These are phyloP conservation scores for Boletus rex-veris DNA, from an alignment of 768 basidiomycete species.

Conservation along the genomic window DNA sequence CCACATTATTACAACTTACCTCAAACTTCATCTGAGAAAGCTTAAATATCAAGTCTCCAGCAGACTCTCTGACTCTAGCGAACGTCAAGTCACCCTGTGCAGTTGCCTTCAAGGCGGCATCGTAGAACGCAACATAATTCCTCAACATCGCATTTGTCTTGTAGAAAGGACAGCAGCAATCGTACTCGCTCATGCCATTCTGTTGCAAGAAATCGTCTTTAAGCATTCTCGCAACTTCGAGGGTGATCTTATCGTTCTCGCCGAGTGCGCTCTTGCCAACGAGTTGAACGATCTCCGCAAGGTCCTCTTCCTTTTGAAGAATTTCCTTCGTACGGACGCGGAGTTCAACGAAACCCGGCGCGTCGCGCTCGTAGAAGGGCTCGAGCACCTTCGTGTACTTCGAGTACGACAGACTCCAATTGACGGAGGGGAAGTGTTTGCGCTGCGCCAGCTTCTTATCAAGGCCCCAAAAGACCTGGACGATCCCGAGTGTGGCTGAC, in stretches of 20 bases:
- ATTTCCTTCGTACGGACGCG: slow-evolving; percentile 95
- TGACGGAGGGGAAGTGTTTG: slow-evolving; percentile 99
- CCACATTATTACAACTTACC: slow-evolving; percentile 42
- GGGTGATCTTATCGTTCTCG: slow-evolving; percentile 96
- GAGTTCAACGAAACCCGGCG: slow-evolving; percentile 93
- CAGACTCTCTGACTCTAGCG: slow-evolving; percentile 79
- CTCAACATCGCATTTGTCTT: slow-evolving; percentile 95
- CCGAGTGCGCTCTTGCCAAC: slow-evolving; percentile 98
- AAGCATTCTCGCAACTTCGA: slow-evolving; percentile 95
- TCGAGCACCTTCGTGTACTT: slow-evolving; percentile 96
- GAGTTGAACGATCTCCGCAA: slow-evolving; percentile 98
- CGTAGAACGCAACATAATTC: slow-evolving; percentile 93
- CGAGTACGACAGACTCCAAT: slow-evolving; percentile 99
- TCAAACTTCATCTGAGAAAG: slow-evolving; percentile 99
- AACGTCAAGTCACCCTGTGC: slow-evolving; percentile 82
- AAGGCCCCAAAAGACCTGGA: slow-evolving; percentile 99
- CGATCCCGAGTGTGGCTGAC: slow-evolving; percentile 94
- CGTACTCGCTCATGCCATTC: slow-evolving; percentile 98
- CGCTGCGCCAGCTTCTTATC: slow-evolving; percentile 99
- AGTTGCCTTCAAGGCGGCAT: slow-evolving; percentile 83
- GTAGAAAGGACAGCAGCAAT: slow-evolving; percentile 97
- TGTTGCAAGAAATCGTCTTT: slow-evolving; percentile 98
- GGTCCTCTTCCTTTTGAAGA: slow-evolving; percentile 96
- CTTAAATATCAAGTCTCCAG: slow-evolving; percentile 89
- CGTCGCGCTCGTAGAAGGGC: slow-evolving; percentile 83